phyloP scores from a whole-genome alignment of 495 filamentous ascomycete species.

The Daldinia bambusicola region DNA sequence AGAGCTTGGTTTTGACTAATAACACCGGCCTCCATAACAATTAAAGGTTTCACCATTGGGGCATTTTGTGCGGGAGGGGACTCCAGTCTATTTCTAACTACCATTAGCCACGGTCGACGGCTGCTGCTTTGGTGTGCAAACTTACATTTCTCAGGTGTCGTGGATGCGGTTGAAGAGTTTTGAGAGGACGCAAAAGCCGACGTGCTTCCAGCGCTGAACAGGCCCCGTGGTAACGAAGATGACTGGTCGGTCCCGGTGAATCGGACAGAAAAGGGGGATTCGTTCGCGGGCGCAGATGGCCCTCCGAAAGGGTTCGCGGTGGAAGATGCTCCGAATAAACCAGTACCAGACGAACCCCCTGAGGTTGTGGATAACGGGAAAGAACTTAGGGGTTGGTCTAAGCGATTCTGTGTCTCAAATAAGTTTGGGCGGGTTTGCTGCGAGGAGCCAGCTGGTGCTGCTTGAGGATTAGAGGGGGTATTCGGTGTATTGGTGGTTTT shows the following conservation, averaged over 20 bases:
- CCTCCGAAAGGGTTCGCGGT: too few species aligned
- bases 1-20: too few species aligned
- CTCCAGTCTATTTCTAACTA: constrained; percentile 1
- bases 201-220: neutral
- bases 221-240: too few species aligned
- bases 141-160: constrained; percentile 7
- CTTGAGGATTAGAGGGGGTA: neutral
- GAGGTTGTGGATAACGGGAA: neutral
- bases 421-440: too few species aligned
- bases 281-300: too few species aligned
- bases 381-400: neutral
- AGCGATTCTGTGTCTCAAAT: too few species aligned
- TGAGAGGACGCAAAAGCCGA: neutral
- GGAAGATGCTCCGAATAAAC: too few species aligned
- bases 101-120: neutral
- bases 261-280: too few species aligned
- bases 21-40: too few species aligned
- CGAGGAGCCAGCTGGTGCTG: too few species aligned
- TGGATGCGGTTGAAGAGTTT: neutral
- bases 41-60: neutral
- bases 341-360: neutral
- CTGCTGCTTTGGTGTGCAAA: neutral
- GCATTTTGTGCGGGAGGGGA: neutral
- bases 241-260: too few species aligned
- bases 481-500: neutral